Evolutionary conservation across 345 rosid genomes (phyloP).

Genomic region (Populus euphratica): DNA sequence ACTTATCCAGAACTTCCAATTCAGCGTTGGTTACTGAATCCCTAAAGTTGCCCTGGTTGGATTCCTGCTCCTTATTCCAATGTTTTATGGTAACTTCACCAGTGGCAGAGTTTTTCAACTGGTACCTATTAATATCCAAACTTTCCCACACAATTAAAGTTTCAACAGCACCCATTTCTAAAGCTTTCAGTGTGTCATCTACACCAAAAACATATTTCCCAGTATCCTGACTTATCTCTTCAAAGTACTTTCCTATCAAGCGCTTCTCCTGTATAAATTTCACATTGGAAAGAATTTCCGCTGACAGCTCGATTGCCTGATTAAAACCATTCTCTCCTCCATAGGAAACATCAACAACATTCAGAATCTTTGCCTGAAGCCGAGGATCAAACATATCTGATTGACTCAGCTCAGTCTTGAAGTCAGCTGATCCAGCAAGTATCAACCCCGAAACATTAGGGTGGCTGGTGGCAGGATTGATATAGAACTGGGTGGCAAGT

Average conservation of each 20-base stretch:
- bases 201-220: slow-evolving; percentile 87
- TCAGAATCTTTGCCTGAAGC: slow-evolving; percentile 84
- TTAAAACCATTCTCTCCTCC: slow-evolving; percentile 93
- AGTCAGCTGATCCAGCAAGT: slow-evolving; percentile 94
- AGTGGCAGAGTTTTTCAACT: slow-evolving; percentile 53
- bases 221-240: slow-evolving; percentile 92
- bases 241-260: slow-evolving; percentile 84
- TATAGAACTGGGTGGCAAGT: slow-evolving; percentile 85
- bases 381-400: slow-evolving; percentile 97
- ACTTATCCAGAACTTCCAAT: slow-evolving; percentile 73
- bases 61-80: slow-evolving; percentile 72
- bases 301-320: slow-evolving; percentile 86
- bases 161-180: slow-evolving; percentile 93
- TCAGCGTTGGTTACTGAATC: slow-evolving; percentile 55
- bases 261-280: slow-evolving; percentile 94
- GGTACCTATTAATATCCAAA: slow-evolving; percentile 68
- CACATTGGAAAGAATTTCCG: slow-evolving; percentile 82
- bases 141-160: slow-evolving; percentile 91
- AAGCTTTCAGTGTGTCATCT: slow-evolving; percentile 76
- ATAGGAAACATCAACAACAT: slow-evolving; percentile 87
- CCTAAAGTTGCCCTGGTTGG: slow-evolving; percentile 67
- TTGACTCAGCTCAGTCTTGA: slow-evolving; percentile 89
- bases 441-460: slow-evolving; percentile 88
- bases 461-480: slow-evolving; percentile 88
- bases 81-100: slow-evolving; percentile 66